Evolutionary conservation across 2,329 filamentous ascomycete genomes (phyloP), one percentile per base, ranked within the genome.

Genomic region (Penicillium sp.): DNA sequence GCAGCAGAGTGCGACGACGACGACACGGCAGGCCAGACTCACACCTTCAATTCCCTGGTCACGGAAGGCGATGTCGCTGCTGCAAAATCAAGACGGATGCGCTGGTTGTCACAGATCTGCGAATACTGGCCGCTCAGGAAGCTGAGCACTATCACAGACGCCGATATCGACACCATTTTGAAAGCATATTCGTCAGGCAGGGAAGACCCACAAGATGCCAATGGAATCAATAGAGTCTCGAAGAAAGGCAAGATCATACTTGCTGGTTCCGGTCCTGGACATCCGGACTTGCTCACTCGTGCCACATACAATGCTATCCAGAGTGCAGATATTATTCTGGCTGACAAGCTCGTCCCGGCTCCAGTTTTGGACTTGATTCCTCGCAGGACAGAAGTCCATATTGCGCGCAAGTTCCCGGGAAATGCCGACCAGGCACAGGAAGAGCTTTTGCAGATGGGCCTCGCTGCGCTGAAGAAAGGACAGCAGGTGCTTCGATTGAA

Each of bases 111-210:
- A 18, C 94, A 99, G 70, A 90, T 99, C 47, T 99, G 94, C 79
- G 94, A 99, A 76, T 99, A 99, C 74, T 99, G 94, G 94, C 92
- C 94, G 1, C 79, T 99, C 24, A 86, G 85, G 58, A 84, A 89
- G 16, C 81, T 99, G 1, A 90, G 91, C 7, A 80, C 81, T 38
- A 87, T 97, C 58, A 87, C 83, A 3, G 90, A 96, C 64, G 81
- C 81, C 8, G 92, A 97, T 61, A 85, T 96, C 6, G 84, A 89
- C 15, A 71, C 76, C 12, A 84, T 97, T 0, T 79, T 99, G n/a
- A 76, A 82, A 57, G 85, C 88, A 2, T 96, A 95, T 51, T 73
- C 68, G 9, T 63, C 70, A 18, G 65, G 64, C 31, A 68, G 65
- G 33, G 56, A 58, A 2, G 60, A 61, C 28, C 45, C 49, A 24